Conservation (phyloP, 2,329 filamentous ascomycete genomes). For the Colletotrichum neosansevieriae region DNA sequence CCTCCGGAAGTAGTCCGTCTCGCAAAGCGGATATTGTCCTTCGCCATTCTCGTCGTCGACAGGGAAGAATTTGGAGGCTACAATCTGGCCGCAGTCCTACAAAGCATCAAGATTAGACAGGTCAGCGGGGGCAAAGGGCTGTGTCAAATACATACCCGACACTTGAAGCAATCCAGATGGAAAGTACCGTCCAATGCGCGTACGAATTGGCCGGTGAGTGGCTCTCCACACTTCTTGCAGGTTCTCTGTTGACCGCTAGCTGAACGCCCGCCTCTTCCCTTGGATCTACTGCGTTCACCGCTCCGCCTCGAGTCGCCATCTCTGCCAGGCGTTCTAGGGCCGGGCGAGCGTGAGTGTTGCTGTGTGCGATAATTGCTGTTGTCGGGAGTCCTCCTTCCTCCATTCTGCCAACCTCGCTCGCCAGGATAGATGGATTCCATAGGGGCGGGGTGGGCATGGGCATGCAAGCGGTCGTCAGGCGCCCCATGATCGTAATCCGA, state of each 20-base stretch:
- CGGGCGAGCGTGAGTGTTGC: slow-evolving; percentile 51
- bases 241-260: slow-evolving; percentile 71
- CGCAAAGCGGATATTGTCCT: slow-evolving; percentile 93
- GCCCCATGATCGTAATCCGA: slow-evolving; percentile 60
- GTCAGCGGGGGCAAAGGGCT: slow-evolving; percentile 24
- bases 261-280: slow-evolving; percentile 65
- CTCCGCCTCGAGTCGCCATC: slow-evolving; percentile 64
- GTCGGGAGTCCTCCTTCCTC: slow-evolving; percentile 53
- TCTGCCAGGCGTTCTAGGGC: slow-evolving; percentile 44
- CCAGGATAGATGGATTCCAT: slow-evolving; percentile 48
- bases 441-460: slow-evolving; percentile 41
- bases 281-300: slow-evolving; percentile 69
- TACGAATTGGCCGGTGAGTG: slow-evolving; percentile 94
- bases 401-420: slow-evolving; percentile 54
- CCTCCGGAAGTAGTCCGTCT: slow-evolving; percentile 96
- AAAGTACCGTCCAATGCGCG: slow-evolving; percentile 93
- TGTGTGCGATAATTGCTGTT: slow-evolving; percentile 50
- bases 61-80: slow-evolving; percentile 98
- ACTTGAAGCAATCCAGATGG: slow-evolving; percentile 98
- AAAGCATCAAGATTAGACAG: slow-evolving; percentile 30
- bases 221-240: slow-evolving; percentile 89
- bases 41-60: slow-evolving; percentile 89
- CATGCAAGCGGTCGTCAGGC: slow-evolving; percentile 53
- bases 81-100: slow-evolving; percentile 96
- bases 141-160: slow-evolving; percentile 71